Percentiles rank a stretch among this genome's conserved stretches.
Evolutionary conservation across 179 eudicot genomes (phyloP).

Genomic region (Spinacia oleracea): DNA sequence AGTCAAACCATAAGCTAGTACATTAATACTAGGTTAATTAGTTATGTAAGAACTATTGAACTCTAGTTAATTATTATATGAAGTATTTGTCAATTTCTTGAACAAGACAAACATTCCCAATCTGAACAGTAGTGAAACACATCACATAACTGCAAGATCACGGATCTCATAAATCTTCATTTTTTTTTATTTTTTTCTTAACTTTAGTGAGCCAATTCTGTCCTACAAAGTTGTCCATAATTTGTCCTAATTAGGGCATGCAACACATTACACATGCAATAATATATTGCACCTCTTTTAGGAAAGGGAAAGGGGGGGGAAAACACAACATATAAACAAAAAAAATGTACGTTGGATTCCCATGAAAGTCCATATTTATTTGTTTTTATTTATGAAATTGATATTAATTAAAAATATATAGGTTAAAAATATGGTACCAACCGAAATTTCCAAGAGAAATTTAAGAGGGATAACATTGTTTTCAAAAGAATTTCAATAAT

Average conservation of each 20-base stretch:
- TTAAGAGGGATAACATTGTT: too few species aligned
- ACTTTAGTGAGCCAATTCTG: neutral
- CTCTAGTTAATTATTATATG: too few species aligned
- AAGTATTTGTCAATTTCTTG: neutral
- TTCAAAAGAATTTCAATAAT: too few species aligned
- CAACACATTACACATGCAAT: conserved; percentile 4
- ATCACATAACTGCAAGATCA: neutral
- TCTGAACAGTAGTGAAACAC: neutral
- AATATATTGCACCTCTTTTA: neutral
- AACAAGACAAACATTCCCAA: conserved; percentile 22
- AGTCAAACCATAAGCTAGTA: neutral
- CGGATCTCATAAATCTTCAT: conserved; percentile 1
- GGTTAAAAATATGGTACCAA: conserved; percentile 8
- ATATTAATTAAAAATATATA: conserved; percentile 14
- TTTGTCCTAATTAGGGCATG: conserved; percentile 19
- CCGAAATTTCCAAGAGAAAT: conserved; percentile 20
- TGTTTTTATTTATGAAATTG: neutral
- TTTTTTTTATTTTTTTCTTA: neutral
- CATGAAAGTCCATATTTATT: neutral
- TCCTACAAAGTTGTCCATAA: neutral
- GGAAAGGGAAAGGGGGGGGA: neutral
- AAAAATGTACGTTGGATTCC: conserved; percentile 20
- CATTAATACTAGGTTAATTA: neutral
- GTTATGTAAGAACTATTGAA: too few species aligned
- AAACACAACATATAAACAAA: conserved; percentile 3